Conservation (phyloP, 148 eudicot genomes). For the Amaranthus hypochondriacus region DNA sequence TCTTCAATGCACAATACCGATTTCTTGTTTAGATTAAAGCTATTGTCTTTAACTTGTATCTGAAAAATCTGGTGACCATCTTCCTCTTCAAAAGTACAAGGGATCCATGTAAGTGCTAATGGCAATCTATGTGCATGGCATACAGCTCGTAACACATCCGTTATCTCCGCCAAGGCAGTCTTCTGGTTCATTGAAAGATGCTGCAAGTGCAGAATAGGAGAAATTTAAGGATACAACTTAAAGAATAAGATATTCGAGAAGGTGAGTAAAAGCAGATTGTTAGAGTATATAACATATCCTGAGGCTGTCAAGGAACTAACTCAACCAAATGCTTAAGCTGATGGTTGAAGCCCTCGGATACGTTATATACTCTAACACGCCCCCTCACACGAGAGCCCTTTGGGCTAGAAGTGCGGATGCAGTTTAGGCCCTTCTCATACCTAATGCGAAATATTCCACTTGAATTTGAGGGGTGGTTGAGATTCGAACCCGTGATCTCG, state of each 20-base stretch:
- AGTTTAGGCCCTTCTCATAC: no score
- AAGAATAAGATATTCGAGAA: not conserved
- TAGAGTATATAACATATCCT: not conserved
- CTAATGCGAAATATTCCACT: no score
- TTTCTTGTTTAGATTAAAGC: conserved; percentile 36
- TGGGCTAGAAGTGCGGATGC: no score
- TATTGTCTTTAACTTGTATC: conserved; percentile 35
- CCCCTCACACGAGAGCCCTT: no score
- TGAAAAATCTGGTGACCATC: conserved; percentile 35
- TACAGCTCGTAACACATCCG: conserved; percentile 77
- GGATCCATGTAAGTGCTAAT: conserved; percentile 90
- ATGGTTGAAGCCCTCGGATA: no score
- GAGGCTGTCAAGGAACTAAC: not conserved
- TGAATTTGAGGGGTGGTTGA: no score
- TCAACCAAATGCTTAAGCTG: no score
- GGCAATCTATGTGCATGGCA: conserved; percentile 91
- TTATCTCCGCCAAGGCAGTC: conserved; percentile 70
- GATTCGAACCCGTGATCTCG: no score
- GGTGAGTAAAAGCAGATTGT: not conserved
- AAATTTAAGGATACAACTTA: no score
- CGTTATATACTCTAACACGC: no score
- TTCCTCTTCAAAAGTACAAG: conserved; percentile 51
- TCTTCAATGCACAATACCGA: conserved; percentile 52
- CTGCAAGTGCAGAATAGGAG: conserved; percentile 32
- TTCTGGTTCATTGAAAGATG: conserved; percentile 53